A percentile compares a stretch with the other conserved stretches of the same genome.
These are phyloP conservation scores for Bruguiera parviflora DNA, from an alignment of 345 rosid genomes.

Conservation along the genomic window DNA sequence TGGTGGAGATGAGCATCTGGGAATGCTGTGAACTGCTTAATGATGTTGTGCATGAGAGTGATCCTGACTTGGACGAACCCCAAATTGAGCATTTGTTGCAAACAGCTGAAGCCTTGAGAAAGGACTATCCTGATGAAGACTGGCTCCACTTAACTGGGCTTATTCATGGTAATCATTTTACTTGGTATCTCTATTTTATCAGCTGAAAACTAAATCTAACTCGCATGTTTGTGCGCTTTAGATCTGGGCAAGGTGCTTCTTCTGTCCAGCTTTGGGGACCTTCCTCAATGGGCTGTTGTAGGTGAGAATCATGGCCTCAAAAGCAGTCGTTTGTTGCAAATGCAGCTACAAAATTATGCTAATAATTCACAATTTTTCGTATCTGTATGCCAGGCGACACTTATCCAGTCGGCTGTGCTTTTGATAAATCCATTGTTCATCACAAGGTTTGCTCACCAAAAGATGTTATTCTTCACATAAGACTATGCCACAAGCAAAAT, in stretches of 20 bases:
- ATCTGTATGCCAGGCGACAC: constrained; percentile 52
- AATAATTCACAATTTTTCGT: neutral
- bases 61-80: constrained; percentile 77
- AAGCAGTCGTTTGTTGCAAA: too few relatives aligned
- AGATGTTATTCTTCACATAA: too few relatives aligned
- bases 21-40: constrained; percentile 67
- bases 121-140: constrained; percentile 54
- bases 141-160: constrained; percentile 69
- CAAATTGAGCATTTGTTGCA: constrained; percentile 62
- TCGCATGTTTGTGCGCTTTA: constrained; percentile 13
- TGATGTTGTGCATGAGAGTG: constrained; percentile 63
- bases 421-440: constrained; percentile 69
- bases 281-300: constrained; percentile 93
- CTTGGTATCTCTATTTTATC: neutral
- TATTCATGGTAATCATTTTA: constrained; percentile 42
- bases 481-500: too few relatives aligned
- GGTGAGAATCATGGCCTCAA: constrained; percentile 38
- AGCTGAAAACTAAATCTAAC: neutral
- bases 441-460: constrained; percentile 47
- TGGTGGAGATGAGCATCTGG: constrained; percentile 68
- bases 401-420: constrained; percentile 79
- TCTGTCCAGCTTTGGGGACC: constrained; percentile 69
- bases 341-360: neutral
- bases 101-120: constrained; percentile 62
- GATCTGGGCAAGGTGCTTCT: constrained; percentile 88